Percentiles rank a stretch among this genome's conserved stretches.
These are phyloP conservation scores for Megacollybia marginata DNA, from an alignment of 768 basidiomycete genomes.

Conservation along the genomic window DNA sequence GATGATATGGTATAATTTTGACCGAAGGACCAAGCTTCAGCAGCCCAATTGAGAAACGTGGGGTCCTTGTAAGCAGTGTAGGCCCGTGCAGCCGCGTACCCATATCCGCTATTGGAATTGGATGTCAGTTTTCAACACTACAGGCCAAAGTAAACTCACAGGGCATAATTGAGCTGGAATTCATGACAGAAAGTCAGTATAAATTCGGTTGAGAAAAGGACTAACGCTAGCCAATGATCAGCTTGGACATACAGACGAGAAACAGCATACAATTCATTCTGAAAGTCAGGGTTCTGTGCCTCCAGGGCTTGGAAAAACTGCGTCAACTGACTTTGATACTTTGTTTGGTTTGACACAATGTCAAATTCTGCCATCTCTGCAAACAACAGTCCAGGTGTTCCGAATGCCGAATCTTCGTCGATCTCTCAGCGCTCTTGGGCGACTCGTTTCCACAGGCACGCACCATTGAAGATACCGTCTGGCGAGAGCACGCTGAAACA, in stretches of 20 bases:
- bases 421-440: not conserved
- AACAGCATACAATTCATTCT: slow-evolving; percentile 1
- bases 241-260: not conserved
- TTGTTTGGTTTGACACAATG: slow-evolving; percentile 3
- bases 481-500: not conserved
- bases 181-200: not conserved
- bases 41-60: slow-evolving; percentile 4
- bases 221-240: not conserved
- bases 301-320: not conserved
- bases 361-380: no score
- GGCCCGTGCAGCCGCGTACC: slow-evolving; percentile 5
- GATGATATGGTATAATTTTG: no score
- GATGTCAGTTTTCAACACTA: not conserved
- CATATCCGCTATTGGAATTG: slow-evolving; percentile 6
- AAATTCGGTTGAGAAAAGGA: not conserved
- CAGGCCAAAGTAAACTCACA: no score
- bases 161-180: slow-evolving; percentile 1
- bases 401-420: not conserved
- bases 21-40: slow-evolving; percentile 7
- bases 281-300: not conserved
- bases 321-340: slow-evolving; percentile 2
- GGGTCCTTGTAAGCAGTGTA: slow-evolving; percentile 5
- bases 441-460: no score
- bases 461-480: slow-evolving; percentile 3
- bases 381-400: no score